Percentiles rank a stretch among this genome's conserved stretches.
Conservation (phyloP, 371 early-diverging fungal genomes). For the Mortierella sp. region DNA sequence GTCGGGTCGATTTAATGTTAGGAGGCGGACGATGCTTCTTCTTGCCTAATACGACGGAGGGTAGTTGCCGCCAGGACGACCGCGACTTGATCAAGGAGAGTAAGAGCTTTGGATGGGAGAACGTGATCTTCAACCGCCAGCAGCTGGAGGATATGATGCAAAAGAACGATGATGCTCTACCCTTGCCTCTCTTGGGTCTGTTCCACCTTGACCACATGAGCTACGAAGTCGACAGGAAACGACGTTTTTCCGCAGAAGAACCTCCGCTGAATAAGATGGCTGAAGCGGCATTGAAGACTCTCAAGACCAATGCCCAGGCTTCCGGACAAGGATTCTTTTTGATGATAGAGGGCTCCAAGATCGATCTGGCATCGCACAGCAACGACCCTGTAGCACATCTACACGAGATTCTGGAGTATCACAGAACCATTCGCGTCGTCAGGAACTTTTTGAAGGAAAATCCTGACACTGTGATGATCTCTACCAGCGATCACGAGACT, state of each 20-base stretch:
- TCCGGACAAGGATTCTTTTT: constrained; percentile 86
- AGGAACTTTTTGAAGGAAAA: constrained; percentile 77
- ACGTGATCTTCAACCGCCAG: constrained; percentile 57
- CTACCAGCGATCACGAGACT: constrained; percentile 94
- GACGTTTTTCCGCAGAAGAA: constrained; percentile 54
- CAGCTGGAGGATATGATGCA: constrained; percentile 39
- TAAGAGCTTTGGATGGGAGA: constrained; percentile 68
- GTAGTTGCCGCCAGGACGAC: constrained; percentile 80
- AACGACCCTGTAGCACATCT: constrained; percentile 94
- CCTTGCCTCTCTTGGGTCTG: constrained; percentile 80
- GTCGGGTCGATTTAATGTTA: constrained; percentile 88
- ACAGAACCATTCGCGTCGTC: constrained; percentile 79
- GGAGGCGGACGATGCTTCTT: constrained; percentile 94
- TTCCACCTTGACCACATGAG: constrained; percentile 89
- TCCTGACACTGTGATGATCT: constrained; percentile 87
- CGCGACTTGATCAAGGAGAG: constrained; percentile 68
- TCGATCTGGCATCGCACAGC: constrained; percentile 64
- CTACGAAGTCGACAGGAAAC: constrained; percentile 81
- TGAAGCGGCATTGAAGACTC: constrained; percentile 73
- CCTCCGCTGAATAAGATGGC: constrained; percentile 91
- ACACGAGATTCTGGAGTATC: constrained; percentile 92
- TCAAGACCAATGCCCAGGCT: constrained; percentile 59
- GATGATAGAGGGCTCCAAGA: constrained; percentile 95
- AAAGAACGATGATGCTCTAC: constrained; percentile 9
- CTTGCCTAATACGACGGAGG: constrained; percentile 64